These are phyloP conservation scores for Pelargonium nanum DNA, from an alignment of 345 rosid species.

Conservation along the genomic window DNA sequence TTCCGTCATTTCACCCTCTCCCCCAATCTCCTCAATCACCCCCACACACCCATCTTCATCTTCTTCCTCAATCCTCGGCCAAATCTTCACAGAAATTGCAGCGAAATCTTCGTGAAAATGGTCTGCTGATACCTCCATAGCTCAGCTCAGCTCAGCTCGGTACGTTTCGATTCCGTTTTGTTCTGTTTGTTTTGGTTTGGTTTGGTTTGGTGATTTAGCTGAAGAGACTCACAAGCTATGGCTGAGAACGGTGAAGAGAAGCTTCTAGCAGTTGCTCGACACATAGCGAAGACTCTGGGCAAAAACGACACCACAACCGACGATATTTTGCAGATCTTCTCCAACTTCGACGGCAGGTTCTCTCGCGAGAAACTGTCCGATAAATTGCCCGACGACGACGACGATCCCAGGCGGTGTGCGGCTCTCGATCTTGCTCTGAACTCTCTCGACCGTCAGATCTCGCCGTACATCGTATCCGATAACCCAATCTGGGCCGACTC, in stretches of 20 bases:
- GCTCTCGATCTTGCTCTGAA: slow-evolving; percentile 42
- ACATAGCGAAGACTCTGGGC: slow-evolving; percentile 87
- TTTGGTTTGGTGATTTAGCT: no score
- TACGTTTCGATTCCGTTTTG: no score
- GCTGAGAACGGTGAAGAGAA: slow-evolving; percentile 81
- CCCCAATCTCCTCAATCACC: not conserved
- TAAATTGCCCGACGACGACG: slow-evolving; percentile 29
- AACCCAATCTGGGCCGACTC: slow-evolving; percentile 81
- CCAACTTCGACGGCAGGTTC: slow-evolving; percentile 78
- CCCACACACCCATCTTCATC: not conserved
- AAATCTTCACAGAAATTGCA: no score
- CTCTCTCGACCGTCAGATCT: slow-evolving; percentile 63
- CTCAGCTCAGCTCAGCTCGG: no score
- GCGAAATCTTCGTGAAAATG: no score
- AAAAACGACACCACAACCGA: slow-evolving; percentile 74
- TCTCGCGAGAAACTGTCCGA: slow-evolving; percentile 70
- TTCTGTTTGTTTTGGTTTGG: no score
- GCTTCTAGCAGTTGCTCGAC: slow-evolving; percentile 75
- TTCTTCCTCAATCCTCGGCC: not conserved
- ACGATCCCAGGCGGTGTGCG: slow-evolving; percentile 28
- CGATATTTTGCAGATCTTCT: slow-evolving; percentile 84
- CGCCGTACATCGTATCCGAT: slow-evolving; percentile 48
- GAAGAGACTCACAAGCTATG: slow-evolving; percentile 8
- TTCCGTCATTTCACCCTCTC: not conserved
- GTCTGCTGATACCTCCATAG: no score